These are phyloP conservation scores for Suillus clintonianus DNA, from an alignment of 768 basidiomycete genomes.

Conservation along the genomic window DNA sequence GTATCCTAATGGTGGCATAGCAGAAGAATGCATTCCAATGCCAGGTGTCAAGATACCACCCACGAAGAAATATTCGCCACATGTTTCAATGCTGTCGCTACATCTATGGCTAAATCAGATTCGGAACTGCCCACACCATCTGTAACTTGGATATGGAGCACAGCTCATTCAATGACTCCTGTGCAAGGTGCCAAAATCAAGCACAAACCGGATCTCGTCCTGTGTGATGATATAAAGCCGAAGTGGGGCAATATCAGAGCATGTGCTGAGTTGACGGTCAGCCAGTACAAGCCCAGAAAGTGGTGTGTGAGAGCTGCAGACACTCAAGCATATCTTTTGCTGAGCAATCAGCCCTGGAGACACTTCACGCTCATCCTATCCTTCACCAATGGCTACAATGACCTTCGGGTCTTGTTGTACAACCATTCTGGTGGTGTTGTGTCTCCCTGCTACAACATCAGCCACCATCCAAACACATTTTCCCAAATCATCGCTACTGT, in stretches of 20 bases:
- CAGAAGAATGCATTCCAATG: background rate
- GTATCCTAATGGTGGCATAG: background rate
- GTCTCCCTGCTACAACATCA: background rate
- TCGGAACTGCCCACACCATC: background rate
- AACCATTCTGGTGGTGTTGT: background rate
- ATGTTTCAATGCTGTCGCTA: background rate
- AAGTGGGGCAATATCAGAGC: background rate
- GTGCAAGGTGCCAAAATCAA: background rate
- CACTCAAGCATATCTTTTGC: background rate
- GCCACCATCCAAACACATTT: background rate
- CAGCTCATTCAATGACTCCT: background rate
- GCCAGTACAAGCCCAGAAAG: background rate
- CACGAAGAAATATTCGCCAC: background rate
- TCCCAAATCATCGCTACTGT: background rate
- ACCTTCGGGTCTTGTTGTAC: background rate
- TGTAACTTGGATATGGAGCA: background rate
- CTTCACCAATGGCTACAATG: background rate
- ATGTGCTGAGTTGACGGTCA: background rate
- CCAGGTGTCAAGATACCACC: background rate
- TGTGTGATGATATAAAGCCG: background rate
- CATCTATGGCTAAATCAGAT: background rate
- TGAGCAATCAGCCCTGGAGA: background rate
- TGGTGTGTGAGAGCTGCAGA: background rate
- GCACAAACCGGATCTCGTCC: background rate
- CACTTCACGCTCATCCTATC: background rate